Percentiles rank a stretch among this genome's conserved stretches.
phyloP scores from a whole-genome alignment of 495 filamentous ascomycete species.

The Penicillium cinerascens region DNA sequence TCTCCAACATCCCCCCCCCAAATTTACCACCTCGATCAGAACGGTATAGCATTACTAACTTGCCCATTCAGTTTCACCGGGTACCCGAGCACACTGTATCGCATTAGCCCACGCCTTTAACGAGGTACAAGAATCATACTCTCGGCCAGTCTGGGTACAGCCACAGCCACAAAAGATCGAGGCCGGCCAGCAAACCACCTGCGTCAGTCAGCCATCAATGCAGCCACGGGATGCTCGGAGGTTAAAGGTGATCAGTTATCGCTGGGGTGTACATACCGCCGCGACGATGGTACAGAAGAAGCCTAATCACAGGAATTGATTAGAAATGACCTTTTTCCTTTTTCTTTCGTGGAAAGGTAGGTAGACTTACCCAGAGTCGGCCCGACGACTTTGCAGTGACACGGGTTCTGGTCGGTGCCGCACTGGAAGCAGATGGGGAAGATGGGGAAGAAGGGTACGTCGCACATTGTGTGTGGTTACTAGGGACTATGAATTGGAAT shows the following conservation, averaged over 20 bases:
- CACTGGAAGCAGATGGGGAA: constrained; percentile 55
- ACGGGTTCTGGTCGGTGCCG: constrained; percentile 58
- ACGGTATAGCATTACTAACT: constrained; percentile 53
- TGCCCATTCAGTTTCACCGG: constrained; percentile 54
- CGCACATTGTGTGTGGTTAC: constrained; percentile 34
- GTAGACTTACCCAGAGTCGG: constrained; percentile 48
- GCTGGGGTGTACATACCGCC: constrained; percentile 41
- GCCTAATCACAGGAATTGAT: constrained; percentile 17
- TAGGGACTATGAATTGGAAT: neutral
- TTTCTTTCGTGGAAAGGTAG: no score
- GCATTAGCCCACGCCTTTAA: constrained; percentile 5
- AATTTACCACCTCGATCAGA: constrained; percentile 33
- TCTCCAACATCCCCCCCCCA: no score
- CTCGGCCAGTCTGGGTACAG: constrained; percentile 52
- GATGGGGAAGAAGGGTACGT: constrained; percentile 37
- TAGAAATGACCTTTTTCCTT: neutral
- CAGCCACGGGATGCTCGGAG: neutral
- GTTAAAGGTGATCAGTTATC: neutral
- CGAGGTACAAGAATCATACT: constrained; percentile 31
- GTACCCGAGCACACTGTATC: constrained; percentile 47
- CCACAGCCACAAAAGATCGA: constrained; percentile 60
- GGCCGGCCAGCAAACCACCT: constrained; percentile 58
- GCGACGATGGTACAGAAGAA: constrained; percentile 47
- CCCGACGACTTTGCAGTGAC: constrained; percentile 59
- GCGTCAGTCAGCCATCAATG: neutral